Base-by-base conservation (phyloP, 2,329 filamentous ascomycete genomes). In the Huntiella bhutanensis region DNA sequence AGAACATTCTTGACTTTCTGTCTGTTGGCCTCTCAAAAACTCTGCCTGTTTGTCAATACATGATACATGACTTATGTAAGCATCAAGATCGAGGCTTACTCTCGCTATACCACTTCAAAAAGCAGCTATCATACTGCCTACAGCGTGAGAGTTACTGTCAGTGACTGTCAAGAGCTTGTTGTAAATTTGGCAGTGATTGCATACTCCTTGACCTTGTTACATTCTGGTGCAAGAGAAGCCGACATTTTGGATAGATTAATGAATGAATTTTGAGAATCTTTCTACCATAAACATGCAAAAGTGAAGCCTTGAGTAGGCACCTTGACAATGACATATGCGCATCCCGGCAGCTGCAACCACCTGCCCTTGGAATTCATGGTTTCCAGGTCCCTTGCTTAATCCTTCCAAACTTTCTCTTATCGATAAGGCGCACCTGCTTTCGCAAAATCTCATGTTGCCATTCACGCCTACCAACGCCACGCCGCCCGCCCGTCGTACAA, bases 21-120 rank as follows among this genome's bases (percentile, higher is more conserved):
- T 81, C 37, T 86, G 81, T 49, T 80, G 80, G 13, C 87, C 87
- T 54, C 86, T 75, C 15, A 98, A 75, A 58, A 94, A 98, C 63
- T 95, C 91, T 91, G 53, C 7, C 4, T 17, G 11, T 5, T 28
- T 28, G 22, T 28, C 22, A 28, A 28, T 28, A 43, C 15, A 36
- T 10, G 34, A n/a, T 36, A 36, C 12, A 6, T 3, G 11, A 16
- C 34, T 43, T 5, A 39, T 33, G 45, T 48, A 49, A 44, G 38
- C 44, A 15, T 13, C 42, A 16, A 36, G 34, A n/a, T n/a, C 12
- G 11, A 36, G 12, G 34, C 80, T 49, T 69, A 95, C 91, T 96
- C 64, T 98, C 91, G 59, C 87, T 95, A 62, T 98, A 98, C 91
- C 91, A 98, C 65, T 94, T 96, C 53, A 98, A 67, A 60, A 98